Evolutionary conservation across 202 grass and related monocot species (phyloP).

Genomic region (Alloteropsis angusta): DNA sequence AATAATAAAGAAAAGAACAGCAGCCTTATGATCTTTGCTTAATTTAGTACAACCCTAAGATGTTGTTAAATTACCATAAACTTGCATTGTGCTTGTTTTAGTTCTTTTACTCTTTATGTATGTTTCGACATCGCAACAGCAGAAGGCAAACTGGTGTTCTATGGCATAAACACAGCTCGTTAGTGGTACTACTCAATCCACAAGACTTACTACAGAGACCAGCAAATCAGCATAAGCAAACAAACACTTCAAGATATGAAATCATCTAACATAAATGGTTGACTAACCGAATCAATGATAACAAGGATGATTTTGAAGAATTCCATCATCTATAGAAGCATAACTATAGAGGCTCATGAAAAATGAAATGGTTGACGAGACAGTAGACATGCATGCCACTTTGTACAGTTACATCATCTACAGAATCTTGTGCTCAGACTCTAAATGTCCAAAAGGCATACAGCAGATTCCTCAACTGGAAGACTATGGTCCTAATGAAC

Average conservation of each 20-base stretch:
- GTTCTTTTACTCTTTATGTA: not conserved
- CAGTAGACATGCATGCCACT: not conserved
- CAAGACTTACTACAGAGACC: not conserved
- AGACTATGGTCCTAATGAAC: not conserved
- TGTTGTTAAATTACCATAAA: not conserved
- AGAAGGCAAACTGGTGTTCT: not conserved
- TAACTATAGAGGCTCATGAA: not conserved
- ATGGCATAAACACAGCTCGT: not conserved
- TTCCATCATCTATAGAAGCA: not conserved
- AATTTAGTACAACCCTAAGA: not conserved
- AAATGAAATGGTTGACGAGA: not conserved
- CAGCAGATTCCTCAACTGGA: not conserved
- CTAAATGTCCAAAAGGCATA: not conserved
- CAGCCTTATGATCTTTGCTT: not conserved
- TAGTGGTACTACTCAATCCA: not conserved
- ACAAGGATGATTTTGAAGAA: not conserved
- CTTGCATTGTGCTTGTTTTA: not conserved
- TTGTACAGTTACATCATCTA: not conserved
- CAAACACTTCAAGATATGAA: not conserved
- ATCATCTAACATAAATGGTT: not conserved
- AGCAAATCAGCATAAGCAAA: not conserved
- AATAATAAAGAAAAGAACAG: constrained; percentile 9
- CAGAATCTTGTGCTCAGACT: not conserved
- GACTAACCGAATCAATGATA: not conserved
- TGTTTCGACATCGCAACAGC: not conserved